Evolutionary conservation across 495 filamentous ascomycete genomes (phyloP).

Genomic region (Penicillium paxilli): DNA sequence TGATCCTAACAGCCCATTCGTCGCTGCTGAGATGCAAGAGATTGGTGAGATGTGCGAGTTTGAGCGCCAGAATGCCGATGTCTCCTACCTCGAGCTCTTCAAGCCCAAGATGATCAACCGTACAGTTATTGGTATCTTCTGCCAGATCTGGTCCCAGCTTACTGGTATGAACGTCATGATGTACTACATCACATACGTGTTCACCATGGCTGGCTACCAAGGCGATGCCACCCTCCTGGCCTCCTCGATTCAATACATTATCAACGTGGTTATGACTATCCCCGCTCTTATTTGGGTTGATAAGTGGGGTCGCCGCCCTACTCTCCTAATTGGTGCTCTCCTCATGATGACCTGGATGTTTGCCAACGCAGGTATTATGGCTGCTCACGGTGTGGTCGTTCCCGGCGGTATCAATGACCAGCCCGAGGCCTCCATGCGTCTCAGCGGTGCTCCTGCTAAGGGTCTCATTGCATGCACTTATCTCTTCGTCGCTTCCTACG

Average conservation of each 20-base stretch:
- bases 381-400: conserved; percentile 49
- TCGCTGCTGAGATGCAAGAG: conserved; percentile 64
- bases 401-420: conserved; percentile 40
- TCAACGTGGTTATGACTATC: conserved; percentile 54
- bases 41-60: conserved; percentile 71
- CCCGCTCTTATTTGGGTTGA: conserved; percentile 59
- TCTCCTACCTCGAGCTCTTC: conserved; percentile 69
- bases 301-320: conserved; percentile 60
- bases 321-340: conserved; percentile 63
- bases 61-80: conserved; percentile 58
- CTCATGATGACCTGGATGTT: conserved; percentile 70
- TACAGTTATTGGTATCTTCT: conserved; percentile 69
- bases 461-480: conserved; percentile 66
- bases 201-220: conserved; percentile 37
- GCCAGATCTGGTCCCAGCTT: conserved; percentile 81
- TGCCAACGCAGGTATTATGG: conserved; percentile 68
- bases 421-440: conserved; percentile 32
- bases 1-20: conserved; percentile 60
- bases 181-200: conserved; percentile 42
- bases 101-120: conserved; percentile 70
- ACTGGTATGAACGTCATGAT: conserved; percentile 88
- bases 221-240: conserved; percentile 49
- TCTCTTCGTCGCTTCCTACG: conserved; percentile 62
- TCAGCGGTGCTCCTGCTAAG: conserved; percentile 45
- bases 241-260: conserved; percentile 71